Evolutionary conservation across 225 moss, liverwort and hornwort genomes (phyloP).

Genomic region (Rhytidiadelphus loreus): DNA sequence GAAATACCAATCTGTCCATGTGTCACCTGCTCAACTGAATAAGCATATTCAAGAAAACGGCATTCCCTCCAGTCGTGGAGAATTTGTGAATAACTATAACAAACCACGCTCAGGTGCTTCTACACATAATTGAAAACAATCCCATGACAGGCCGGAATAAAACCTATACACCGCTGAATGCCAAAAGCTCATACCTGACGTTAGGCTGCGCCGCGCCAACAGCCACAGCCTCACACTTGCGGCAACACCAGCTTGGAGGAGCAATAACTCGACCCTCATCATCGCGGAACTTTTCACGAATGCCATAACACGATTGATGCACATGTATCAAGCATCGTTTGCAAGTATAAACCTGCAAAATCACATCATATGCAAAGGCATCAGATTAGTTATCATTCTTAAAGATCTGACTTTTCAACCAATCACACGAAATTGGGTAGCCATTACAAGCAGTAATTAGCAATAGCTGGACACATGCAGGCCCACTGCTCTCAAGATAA

Average conservation of each 20-base stretch:
- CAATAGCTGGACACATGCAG: neutral
- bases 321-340: conserved; percentile 58
- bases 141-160: neutral
- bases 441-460: neutral
- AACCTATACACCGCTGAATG: neutral
- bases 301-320: conserved; percentile 69
- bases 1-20: neutral
- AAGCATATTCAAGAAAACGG: neutral
- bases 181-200: conserved; percentile 29
- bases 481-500: neutral
- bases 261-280: conserved; percentile 28
- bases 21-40: neutral
- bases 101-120: neutral
- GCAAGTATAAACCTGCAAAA: conserved; percentile 49
- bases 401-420: neutral
- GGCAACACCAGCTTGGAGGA: conserved; percentile 53
- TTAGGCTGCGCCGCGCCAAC: conserved; percentile 36
- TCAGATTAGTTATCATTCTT: neutral
- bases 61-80: neutral
- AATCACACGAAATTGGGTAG: neutral
- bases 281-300: conserved; percentile 40
- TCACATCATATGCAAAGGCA: neutral
- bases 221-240: conserved; percentile 68
- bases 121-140: neutral
- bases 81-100: neutral